phyloP scores from a whole-genome alignment of 2,329 filamentous ascomycete species.

The Fusarium stilboides region DNA sequence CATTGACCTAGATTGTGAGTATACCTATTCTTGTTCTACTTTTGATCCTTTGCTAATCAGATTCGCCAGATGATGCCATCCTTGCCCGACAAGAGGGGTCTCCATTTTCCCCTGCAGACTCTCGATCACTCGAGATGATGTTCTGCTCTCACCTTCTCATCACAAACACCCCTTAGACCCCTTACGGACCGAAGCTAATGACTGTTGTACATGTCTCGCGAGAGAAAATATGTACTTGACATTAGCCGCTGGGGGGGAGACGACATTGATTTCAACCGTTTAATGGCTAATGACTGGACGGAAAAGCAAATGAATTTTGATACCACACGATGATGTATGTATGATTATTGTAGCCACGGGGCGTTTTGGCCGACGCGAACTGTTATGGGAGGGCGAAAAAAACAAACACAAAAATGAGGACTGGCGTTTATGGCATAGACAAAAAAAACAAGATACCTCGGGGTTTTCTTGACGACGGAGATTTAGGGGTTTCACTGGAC shows the following conservation, averaged over 20 bases:
- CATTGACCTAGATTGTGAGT: conserved; percentile 72
- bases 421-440: conserved; percentile 49
- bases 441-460: conserved; percentile 43
- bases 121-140: conserved; percentile 66
- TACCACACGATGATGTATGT: conserved; percentile 50
- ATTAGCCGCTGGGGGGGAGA: neutral
- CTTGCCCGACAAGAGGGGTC: conserved; percentile 65
- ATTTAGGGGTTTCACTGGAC: conserved; percentile 1
- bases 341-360: conserved; percentile 28
- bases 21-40: neutral
- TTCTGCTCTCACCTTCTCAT: conserved; percentile 66
- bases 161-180: conserved; percentile 50
- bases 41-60: conserved; percentile 2
- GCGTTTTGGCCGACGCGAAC: conserved; percentile 15
- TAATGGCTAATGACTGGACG: conserved; percentile 54
- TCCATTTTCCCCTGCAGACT: conserved; percentile 66
- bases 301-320: conserved; percentile 47
- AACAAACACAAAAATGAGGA: conserved; percentile 17
- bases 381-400: conserved; percentile 8
- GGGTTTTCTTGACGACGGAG: conserved; percentile 19
- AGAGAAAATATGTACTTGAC: conserved; percentile 3
- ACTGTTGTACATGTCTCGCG: neutral
- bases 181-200: neutral
- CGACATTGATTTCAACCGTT: conserved; percentile 27
- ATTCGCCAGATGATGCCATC: conserved; percentile 52